A percentile compares a stretch with the other conserved stretches of the same genome.
Evolutionary conservation across 2,329 filamentous ascomycete genomes (phyloP).

Genomic region (Orbilia ellipsospora): DNA sequence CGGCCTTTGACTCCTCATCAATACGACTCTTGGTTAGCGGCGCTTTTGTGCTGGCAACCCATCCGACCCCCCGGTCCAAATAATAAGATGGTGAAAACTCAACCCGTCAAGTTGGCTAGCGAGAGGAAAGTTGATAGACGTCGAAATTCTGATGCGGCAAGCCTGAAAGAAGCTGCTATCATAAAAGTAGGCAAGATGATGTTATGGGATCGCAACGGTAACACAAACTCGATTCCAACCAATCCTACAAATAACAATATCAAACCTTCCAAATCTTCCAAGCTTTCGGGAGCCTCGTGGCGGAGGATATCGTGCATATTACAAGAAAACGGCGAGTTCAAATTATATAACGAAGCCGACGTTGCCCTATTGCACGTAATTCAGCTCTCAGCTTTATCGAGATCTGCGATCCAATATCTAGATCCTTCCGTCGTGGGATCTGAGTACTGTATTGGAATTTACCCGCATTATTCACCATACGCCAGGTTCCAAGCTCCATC

Average conservation of each 20-base stretch:
- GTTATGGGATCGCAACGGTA: conserved; percentile 83
- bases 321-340: conserved; percentile 93
- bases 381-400: conserved; percentile 86
- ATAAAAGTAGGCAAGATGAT: conserved; percentile 95
- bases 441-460: conserved; percentile 93
- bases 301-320: conserved; percentile 89
- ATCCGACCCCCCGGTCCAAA: conserved; percentile 71
- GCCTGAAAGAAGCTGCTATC: conserved; percentile 77
- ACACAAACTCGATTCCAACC: conserved; percentile 59
- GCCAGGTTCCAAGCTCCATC: conserved; percentile 69
- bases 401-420: conserved; percentile 88
- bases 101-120: conserved; percentile 62
- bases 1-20: conserved; percentile 74
- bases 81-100: conserved; percentile 68
- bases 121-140: conserved; percentile 63
- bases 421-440: conserved; percentile 91
- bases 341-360: conserved; percentile 87
- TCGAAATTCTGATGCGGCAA: conserved; percentile 66
- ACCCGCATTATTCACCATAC: conserved; percentile 86
- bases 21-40: conserved; percentile 82
- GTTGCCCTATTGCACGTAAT: conserved; percentile 82
- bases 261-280: conserved; percentile 54
- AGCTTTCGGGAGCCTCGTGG: conserved; percentile 69
- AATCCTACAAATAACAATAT: conserved; percentile 58
- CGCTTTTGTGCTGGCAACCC: conserved; percentile 83